Base-by-base conservation (phyloP, 129 eudicot species). In the Flaveria linearis region DNA sequence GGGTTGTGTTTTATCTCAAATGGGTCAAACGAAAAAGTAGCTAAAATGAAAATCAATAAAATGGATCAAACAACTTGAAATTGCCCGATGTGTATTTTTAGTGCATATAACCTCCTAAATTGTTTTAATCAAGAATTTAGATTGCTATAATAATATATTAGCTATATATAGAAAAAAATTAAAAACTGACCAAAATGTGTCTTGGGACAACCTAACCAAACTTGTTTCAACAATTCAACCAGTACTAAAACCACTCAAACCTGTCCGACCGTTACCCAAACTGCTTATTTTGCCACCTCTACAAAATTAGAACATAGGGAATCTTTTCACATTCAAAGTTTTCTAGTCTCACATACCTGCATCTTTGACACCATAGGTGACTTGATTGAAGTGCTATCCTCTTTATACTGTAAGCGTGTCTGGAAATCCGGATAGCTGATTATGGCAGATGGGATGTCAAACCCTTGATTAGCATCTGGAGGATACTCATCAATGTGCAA, bases 391-490 rank as follows among this genome's bases (percentile, higher is more conserved):
- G 78, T 76, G 70, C 78, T 71, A 72, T 82, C 89, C 71, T 76
- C 83, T 75, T 64, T 57, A 78, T 91, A 87, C 43, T 83, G 67
- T 52, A 83, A 65, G 76, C 81, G 68, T 83, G 97, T 82, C 45
- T 76, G 83, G 77, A 94, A 85, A 76, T 91, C 97, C 0, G 91
- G 87, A 62, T 88, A 94, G 83, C 85, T 88, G 76, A 94, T 83
- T 70, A 94, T 76, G 62, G 98, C 97, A 74, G 98, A 91, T 60
- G 98, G 98, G 78, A 94, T 94, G 85, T 94, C 98, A 68, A 94
- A 91, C 28, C 98, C 98, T 85, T 94, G 98, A 81, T 94, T 94
- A 57, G 98, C 98, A 89, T 94, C 98, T 39, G 98, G 97, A 78
- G 98, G 98, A 82, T 94, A 94, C 75, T 94, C 98, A 80, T 94